Evolutionary conservation across 352 stramenopile species (phyloP).

Genomic region (Globisporangium cylindrosporum): DNA sequence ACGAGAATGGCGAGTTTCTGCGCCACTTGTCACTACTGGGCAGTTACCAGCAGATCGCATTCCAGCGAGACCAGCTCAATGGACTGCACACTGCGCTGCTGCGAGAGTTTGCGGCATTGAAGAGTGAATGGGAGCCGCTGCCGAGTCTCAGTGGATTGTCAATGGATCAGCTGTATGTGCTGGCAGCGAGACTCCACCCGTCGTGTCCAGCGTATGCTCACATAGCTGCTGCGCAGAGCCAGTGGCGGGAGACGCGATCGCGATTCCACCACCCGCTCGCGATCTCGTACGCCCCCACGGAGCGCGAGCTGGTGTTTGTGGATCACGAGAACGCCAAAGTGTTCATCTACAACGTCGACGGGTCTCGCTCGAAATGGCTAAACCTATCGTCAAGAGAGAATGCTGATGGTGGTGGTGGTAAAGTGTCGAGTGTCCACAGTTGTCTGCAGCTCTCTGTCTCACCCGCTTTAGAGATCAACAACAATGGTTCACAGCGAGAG

Average conservation of each 20-base stretch:
- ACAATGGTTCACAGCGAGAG: neutral
- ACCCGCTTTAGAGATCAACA: neutral
- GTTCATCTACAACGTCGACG: constrained; percentile 49
- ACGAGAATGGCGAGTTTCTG: constrained; percentile 48
- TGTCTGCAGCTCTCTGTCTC: constrained; percentile 20
- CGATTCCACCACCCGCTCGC: constrained; percentile 49
- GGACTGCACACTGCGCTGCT: constrained; percentile 25
- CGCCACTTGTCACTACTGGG: constrained; percentile 51
- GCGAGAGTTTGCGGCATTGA: constrained; percentile 30
- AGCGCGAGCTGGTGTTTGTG: constrained; percentile 40
- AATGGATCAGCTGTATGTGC: constrained; percentile 29
- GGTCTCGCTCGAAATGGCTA: constrained; percentile 42
- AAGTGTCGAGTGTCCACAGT: constrained; percentile 31
- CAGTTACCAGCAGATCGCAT: constrained; percentile 34
- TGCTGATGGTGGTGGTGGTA: constrained; percentile 10
- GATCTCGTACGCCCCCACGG: constrained; percentile 27
- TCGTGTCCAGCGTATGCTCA: constrained; percentile 29
- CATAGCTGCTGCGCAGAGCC: constrained; percentile 29
- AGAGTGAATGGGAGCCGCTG: constrained; percentile 1
- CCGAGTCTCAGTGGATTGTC: constrained; percentile 27
- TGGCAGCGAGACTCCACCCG: constrained; percentile 47
- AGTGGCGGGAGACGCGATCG: constrained; percentile 26
- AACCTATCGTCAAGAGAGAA: constrained; percentile 18
- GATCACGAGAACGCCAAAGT: constrained; percentile 55
- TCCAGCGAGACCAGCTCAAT: constrained; percentile 37